These are phyloP conservation scores for Talaromyces sp. DNA, from an alignment of 2,329 filamentous ascomycete genomes.

Conservation along the genomic window DNA sequence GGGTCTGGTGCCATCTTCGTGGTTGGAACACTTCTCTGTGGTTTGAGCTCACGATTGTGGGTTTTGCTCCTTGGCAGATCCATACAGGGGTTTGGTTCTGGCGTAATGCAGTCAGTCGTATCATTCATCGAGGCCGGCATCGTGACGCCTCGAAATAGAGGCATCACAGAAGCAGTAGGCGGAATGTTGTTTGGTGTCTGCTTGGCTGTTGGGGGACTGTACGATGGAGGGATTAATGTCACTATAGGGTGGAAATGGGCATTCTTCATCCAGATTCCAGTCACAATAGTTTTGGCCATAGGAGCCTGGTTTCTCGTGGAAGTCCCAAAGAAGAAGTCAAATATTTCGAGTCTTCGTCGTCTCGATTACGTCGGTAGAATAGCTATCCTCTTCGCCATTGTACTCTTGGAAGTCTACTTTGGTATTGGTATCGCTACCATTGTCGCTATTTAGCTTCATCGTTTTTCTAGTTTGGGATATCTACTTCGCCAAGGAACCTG, in stretches of 20 bases:
- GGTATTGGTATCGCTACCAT: slow-evolving; percentile 64
- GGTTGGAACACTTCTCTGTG: slow-evolving; percentile 53
- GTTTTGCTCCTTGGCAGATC: slow-evolving; percentile 73
- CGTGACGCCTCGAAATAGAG: slow-evolving; percentile 57
- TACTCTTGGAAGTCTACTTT: slow-evolving; percentile 69
- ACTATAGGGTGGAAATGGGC: slow-evolving; percentile 66
- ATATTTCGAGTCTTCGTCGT: slow-evolving; percentile 64
- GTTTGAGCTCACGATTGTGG: slow-evolving; percentile 60
- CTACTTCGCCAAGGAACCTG: slow-evolving; percentile 64
- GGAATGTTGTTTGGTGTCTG: slow-evolving; percentile 54
- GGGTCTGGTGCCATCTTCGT: neutral
- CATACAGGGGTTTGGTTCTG: slow-evolving; percentile 79
- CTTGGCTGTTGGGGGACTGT: neutral
- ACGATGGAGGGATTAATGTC: slow-evolving; percentile 73
- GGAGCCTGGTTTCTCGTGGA: slow-evolving; percentile 64
- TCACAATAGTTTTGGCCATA: slow-evolving; percentile 64
- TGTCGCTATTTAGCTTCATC: slow-evolving; percentile 59
- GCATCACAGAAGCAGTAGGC: slow-evolving; percentile 72
- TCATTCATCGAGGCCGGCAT: slow-evolving; percentile 43
- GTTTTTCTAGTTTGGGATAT: slow-evolving; percentile 70
- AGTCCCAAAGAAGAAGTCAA: slow-evolving; percentile 69
- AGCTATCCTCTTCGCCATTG: slow-evolving; percentile 47
- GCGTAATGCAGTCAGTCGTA: slow-evolving; percentile 68
- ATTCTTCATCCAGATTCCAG: slow-evolving; percentile 70
- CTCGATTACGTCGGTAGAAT: slow-evolving; percentile 76